A percentile compares a stretch with the other conserved stretches of the same genome.
Conservation (phyloP, 495 filamentous ascomycete genomes). For the Ramalina intermedia region DNA sequence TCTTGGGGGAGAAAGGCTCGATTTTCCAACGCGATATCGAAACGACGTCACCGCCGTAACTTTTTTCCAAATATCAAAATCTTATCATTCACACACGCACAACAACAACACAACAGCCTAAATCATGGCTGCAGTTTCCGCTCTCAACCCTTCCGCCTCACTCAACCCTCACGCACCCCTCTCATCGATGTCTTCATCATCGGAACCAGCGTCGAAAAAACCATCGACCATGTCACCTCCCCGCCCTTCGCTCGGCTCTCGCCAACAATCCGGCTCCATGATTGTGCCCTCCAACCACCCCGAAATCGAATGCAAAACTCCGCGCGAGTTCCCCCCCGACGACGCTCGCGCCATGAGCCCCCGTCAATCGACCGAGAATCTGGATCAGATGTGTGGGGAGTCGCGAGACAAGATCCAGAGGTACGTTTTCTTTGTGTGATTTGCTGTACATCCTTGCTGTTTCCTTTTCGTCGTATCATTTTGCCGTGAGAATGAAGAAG, state of each 20-base stretch:
- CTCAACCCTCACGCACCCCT: too few relatives aligned
- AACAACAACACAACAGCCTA: too few relatives aligned
- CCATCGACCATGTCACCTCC: background rate
- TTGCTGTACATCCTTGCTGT: background rate
- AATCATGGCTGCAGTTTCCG: too few relatives aligned
- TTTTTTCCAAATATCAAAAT: too few relatives aligned
- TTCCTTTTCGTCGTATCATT: background rate
- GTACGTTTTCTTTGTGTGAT: constrained; percentile 19
- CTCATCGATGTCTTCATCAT: background rate
- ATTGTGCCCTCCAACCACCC: constrained; percentile 62
- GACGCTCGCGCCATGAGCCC: constrained; percentile 94
- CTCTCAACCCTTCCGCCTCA: too few relatives aligned
- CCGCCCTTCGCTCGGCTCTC: constrained; percentile 41
- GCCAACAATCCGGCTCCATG: constrained; percentile 67
- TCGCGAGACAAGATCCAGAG: constrained; percentile 52
- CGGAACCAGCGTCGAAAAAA: background rate
- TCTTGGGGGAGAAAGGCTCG: too few relatives aligned
- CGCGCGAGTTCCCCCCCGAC: constrained; percentile 60
- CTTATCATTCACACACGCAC: too few relatives aligned
- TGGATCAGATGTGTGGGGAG: constrained; percentile 71
- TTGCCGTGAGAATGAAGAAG: background rate
- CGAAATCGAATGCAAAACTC: constrained; percentile 49
- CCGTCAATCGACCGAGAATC: constrained; percentile 72
- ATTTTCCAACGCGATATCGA: too few relatives aligned
- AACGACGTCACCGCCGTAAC: too few relatives aligned